phyloP scores from a whole-genome alignment of 2,329 filamentous ascomycete genomes.

The Colletotrichum lentis region DNA sequence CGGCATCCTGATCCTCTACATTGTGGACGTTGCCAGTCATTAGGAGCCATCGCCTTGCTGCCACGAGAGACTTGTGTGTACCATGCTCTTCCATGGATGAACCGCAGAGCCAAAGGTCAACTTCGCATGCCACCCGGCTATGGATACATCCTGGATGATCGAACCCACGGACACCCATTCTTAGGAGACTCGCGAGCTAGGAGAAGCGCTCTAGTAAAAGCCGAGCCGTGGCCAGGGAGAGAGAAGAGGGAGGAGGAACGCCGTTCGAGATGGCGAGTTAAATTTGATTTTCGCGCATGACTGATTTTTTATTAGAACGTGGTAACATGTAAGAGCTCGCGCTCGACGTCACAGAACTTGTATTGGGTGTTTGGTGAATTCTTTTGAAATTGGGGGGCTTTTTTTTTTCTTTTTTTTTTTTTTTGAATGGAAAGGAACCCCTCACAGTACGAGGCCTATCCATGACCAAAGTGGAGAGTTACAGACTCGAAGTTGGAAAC shows the following conservation, averaged over 20 bases:
- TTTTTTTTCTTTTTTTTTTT: too few relatives aligned
- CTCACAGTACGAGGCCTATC: conserved; percentile 11
- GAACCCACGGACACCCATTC: conserved; percentile 25
- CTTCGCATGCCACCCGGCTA: conserved; percentile 22
- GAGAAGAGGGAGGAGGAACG: background rate
- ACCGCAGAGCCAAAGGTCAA: conserved; percentile 23
- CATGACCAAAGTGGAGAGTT: background rate
- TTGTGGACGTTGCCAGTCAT: conserved; percentile 18
- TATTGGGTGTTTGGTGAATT: too few relatives aligned
- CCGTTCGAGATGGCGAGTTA: conserved; percentile 3
- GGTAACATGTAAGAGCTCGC: conserved; percentile 16
- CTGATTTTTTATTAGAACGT: conserved; percentile 2
- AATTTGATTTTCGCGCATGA: background rate
- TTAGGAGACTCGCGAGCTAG: conserved; percentile 22
- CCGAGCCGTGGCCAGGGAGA: conserved; percentile 26
- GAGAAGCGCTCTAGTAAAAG: conserved; percentile 24
- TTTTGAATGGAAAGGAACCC: conserved; percentile 15
- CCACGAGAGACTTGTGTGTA: conserved; percentile 26
- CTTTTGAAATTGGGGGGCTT: too few relatives aligned
- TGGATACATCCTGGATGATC: conserved; percentile 16
- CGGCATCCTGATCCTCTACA: conserved; percentile 20
- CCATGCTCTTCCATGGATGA: conserved; percentile 17
- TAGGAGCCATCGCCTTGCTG: conserved; percentile 9
- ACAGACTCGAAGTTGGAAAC: conserved; percentile 18
- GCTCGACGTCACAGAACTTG: conserved; percentile 23